phyloP scores from a whole-genome alignment of 768 basidiomycete genomes.

The Mycena crocata region DNA sequence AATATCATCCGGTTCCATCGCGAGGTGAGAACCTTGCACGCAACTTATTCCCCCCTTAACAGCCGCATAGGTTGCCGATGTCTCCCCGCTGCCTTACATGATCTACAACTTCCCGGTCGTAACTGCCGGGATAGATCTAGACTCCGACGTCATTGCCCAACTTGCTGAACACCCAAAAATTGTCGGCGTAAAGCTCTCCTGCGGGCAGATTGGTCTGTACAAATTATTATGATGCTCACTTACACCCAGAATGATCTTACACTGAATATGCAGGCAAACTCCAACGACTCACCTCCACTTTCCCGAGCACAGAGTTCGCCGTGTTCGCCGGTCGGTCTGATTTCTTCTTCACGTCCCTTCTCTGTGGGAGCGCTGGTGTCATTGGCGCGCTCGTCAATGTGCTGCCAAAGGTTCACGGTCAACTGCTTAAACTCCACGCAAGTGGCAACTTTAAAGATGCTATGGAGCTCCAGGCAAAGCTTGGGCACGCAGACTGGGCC shows the following conservation, averaged over 20 bases:
- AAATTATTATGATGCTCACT: no score
- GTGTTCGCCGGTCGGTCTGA: constrained; percentile 85
- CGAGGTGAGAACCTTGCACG: constrained; percentile 54
- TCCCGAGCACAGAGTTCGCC: constrained; percentile 65
- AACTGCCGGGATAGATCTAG: constrained; percentile 85
- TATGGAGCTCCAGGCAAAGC: constrained; percentile 66
- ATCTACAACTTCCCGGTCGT: constrained; percentile 90
- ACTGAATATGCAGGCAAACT: constrained; percentile 62
- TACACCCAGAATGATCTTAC: neutral
- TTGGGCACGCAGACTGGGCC: constrained; percentile 78
- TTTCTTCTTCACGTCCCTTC: constrained; percentile 70
- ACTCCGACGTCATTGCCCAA: constrained; percentile 78
- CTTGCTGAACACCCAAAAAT: constrained; percentile 86
- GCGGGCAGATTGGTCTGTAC: constrained; percentile 74
- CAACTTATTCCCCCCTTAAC: neutral
- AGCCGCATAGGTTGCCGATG: constrained; percentile 30
- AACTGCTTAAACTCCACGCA: constrained; percentile 60
- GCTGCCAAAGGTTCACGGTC: constrained; percentile 67
- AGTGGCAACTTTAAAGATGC: constrained; percentile 70
- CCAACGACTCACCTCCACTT: constrained; percentile 74
- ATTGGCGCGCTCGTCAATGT: constrained; percentile 76
- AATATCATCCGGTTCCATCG: constrained; percentile 76
- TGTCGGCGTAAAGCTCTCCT: constrained; percentile 88
- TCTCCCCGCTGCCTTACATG: constrained; percentile 48
- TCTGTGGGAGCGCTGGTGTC: constrained; percentile 71